Evolutionary conservation across 2,329 filamentous ascomycete species (phyloP).

Genomic region (Colletotrichum scovillei): DNA sequence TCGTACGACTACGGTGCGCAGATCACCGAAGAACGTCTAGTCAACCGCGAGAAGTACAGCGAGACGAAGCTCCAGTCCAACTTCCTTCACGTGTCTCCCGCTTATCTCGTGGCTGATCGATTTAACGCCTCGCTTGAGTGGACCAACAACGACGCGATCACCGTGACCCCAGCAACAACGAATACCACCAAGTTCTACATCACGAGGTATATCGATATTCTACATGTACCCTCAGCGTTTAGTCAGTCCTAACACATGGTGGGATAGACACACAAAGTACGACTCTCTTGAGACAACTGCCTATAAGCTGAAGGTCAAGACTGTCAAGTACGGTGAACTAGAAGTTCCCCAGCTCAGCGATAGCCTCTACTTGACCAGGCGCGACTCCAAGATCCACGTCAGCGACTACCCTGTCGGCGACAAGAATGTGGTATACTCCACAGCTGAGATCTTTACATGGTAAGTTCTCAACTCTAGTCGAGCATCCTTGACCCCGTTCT

Average conservation of each 20-base stretch:
- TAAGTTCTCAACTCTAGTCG: not conserved
- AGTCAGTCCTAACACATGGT: not conserved
- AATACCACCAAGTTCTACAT: conserved; percentile 68
- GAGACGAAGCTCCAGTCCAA: conserved; percentile 78
- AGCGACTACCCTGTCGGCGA: conserved; percentile 71
- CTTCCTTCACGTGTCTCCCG: conserved; percentile 76
- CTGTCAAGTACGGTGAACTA: conserved; percentile 60
- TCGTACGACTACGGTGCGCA: conserved; percentile 58
- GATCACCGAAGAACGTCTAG: conserved; percentile 73
- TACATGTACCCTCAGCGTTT: not conserved
- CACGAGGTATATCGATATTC: conserved; percentile 21
- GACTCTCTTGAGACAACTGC: conserved; percentile 62
- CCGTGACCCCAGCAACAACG: conserved; percentile 68
- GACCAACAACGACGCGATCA: conserved; percentile 55
- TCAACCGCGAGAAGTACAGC: conserved; percentile 78
- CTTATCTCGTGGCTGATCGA: conserved; percentile 70
- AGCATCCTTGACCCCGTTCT: not conserved
- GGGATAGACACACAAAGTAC: conserved; percentile 70
- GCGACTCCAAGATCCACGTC: conserved; percentile 73
- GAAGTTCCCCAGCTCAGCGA: conserved; percentile 67
- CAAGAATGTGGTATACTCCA: conserved; percentile 71
- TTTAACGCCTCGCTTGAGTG: conserved; percentile 39
- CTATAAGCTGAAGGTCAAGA: conserved; percentile 71
- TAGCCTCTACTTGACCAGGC: conserved; percentile 64
- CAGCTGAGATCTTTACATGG: conserved; percentile 74